Evolutionary conservation across 2,329 filamentous ascomycete species (phyloP).

Genomic region (Fusarium abutilonis): DNA sequence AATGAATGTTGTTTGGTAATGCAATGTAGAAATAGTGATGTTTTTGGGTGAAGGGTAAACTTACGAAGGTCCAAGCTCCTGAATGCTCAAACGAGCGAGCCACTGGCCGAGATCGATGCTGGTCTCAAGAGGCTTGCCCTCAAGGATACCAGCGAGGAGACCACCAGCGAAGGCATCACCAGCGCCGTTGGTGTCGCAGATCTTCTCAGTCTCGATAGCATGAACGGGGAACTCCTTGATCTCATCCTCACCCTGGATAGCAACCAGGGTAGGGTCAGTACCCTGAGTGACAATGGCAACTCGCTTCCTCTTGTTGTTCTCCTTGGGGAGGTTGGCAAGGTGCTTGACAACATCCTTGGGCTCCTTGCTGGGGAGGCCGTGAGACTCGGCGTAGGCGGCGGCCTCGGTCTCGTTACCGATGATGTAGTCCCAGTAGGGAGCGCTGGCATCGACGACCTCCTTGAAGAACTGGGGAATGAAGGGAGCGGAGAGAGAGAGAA

Average conservation of each 20-base stretch:
- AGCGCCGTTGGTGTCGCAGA: conserved; percentile 96
- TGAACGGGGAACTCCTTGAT: conserved; percentile 84
- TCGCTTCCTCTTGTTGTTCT: conserved; percentile 84
- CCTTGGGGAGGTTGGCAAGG: conserved; percentile 90
- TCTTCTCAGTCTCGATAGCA: conserved; percentile 77
- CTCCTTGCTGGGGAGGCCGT: conserved; percentile 78
- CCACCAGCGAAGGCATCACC: conserved; percentile 97
- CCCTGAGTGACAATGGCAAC: conserved; percentile 95
- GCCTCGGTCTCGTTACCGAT: conserved; percentile 98
- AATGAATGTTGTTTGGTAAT: conserved; percentile 16
- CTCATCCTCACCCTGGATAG: conserved; percentile 74
- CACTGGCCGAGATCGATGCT: conserved; percentile 94
- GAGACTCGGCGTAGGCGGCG: conserved; percentile 83
- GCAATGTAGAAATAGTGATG: conserved; percentile 16
- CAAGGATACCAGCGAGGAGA: conserved; percentile 87
- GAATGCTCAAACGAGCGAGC: conserved; percentile 92
- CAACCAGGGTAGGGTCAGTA: conserved; percentile 88
- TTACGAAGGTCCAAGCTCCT: conserved; percentile 95
- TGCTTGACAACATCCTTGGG: conserved; percentile 85
- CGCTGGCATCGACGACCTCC: conserved; percentile 85
- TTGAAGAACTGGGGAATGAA: conserved; percentile 99
- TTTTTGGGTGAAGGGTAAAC: conserved; percentile 57
- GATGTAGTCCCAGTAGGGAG: conserved; percentile 94
- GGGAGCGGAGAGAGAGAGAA: conserved; percentile 91
- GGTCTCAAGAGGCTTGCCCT: conserved; percentile 81